These are phyloP conservation scores for Leptosphaerulina australis DNA, from an alignment of 2,329 filamentous ascomycete genomes.

Conservation along the genomic window DNA sequence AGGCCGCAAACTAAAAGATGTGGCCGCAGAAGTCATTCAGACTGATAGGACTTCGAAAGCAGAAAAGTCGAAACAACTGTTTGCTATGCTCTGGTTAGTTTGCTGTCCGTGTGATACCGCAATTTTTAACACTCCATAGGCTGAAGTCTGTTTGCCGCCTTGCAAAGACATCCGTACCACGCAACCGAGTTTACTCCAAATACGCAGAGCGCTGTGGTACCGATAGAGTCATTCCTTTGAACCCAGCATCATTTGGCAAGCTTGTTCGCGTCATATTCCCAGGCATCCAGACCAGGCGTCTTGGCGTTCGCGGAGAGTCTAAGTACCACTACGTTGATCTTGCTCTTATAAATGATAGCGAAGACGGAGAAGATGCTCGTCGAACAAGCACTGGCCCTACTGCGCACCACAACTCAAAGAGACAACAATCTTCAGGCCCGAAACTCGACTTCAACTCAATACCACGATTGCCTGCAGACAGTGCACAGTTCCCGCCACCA, in stretches of 20 bases:
- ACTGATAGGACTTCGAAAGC: constrained; percentile 82
- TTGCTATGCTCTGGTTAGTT: constrained; percentile 84
- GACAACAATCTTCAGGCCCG: constrained; percentile 42
- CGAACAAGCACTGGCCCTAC: constrained; percentile 31
- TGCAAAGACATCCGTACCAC: constrained; percentile 83
- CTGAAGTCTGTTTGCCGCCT: constrained; percentile 72
- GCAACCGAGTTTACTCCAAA: constrained; percentile 91
- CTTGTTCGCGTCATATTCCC: constrained; percentile 95
- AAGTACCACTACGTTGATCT: constrained; percentile 88
- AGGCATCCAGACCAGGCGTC: constrained; percentile 86
- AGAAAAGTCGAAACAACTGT: constrained; percentile 82
- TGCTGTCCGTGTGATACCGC: not conserved
- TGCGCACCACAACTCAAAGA: constrained; percentile 34
- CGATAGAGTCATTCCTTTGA: constrained; percentile 91
- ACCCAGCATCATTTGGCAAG: constrained; percentile 97
- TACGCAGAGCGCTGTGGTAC: constrained; percentile 93
- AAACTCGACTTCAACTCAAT: constrained; percentile 50
- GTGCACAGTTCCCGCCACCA: constrained; percentile 53
- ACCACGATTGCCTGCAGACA: constrained; percentile 56
- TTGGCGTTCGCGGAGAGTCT: constrained; percentile 93
- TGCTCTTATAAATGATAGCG: constrained; percentile 55
- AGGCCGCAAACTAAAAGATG: constrained; percentile 70
- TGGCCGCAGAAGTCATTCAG: constrained; percentile 76
- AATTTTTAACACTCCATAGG: constrained; percentile 57
- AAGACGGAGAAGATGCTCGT: constrained; percentile 34